Percentiles rank a stretch among this genome's conserved stretches.
Conservation (phyloP, 441 rosid genomes). For the Erodium texanum region DNA sequence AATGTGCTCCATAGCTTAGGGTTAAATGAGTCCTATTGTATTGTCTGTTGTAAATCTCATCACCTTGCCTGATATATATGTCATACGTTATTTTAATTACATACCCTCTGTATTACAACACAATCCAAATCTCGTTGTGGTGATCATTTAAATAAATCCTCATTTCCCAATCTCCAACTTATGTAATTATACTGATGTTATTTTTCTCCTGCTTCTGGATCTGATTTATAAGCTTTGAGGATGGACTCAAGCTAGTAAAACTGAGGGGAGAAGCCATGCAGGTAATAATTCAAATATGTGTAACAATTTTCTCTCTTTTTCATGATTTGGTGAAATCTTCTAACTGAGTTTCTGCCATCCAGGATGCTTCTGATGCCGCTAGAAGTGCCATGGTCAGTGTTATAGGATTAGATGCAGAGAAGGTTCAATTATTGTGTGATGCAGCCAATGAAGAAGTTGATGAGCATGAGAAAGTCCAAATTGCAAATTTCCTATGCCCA, state of each 20-base stretch:
- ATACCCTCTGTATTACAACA: no score
- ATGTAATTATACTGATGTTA: neutral
- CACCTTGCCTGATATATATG: neutral
- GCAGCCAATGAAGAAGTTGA: slow-evolving; percentile 89
- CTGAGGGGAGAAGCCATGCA: slow-evolving; percentile 97
- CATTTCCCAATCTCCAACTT: no score
- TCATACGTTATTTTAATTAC: neutral
- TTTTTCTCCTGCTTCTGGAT: slow-evolving; percentile 8
- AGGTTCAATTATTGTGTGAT: slow-evolving; percentile 80
- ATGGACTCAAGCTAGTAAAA: slow-evolving; percentile 91
- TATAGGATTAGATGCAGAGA: slow-evolving; percentile 75
- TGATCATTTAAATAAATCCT: neutral
- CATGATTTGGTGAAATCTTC: neutral
- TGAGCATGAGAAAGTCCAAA: slow-evolving; percentile 69
- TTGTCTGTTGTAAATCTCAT: neutral
- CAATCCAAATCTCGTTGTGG: neutral
- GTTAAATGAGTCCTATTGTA: no score
- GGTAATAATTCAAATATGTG: slow-evolving; percentile 29
- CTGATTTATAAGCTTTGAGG: slow-evolving; percentile 63
- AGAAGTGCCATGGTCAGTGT: slow-evolving; percentile 92
- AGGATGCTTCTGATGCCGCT: slow-evolving; percentile 98
- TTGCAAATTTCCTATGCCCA: slow-evolving; percentile 76
- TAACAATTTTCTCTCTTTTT: slow-evolving; percentile 1
- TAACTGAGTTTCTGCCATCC: slow-evolving; percentile 1
- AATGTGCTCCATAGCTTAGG: no score